Base-by-base conservation (phyloP, 1,139 yeast species). In the Blastobotrys ciferrii region DNA sequence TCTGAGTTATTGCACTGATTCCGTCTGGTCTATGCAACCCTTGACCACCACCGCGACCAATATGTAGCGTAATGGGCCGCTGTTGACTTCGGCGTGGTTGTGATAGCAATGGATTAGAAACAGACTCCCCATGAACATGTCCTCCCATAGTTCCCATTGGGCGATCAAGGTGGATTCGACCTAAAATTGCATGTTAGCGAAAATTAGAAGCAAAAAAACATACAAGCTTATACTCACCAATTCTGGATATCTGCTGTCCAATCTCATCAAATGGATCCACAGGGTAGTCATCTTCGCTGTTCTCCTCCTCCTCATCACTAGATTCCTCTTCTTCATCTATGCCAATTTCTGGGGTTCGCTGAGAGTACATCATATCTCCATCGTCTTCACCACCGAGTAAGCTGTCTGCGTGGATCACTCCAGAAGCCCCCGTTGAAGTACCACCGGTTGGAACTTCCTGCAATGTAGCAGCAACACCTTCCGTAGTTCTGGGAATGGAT, bases 61-160 rank as follows among this genome's bases (percentile, higher is more conserved):
- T 36, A 12, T 31, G 43, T 23, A 32, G 32, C 25, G 25, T 37
- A 45, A 17, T 31, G 7, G 49, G 49, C 14, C 49, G 37, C 1
- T 14, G 17, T 11, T 39, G 35, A 23, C 18, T 37, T 19, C 52
- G 23, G 28, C 54, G 33, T 13, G 57, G 54, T 20, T 50, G 56
- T 4, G 49, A 32, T 12, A 57, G 43, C 42, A 57, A 36, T 2
- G 60, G 60, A 41, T 57, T 57, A 11, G 58, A 42, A 5, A 57
- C 58, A 3, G 52, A 47, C 11, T 54, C 58, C 4, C 50, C 47
- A 31, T 43, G 53, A 3, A 19, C 20, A 31, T 46, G 33, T 15
- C 35, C 44, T 7, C 28, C 36, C 25, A 42, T 19, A 36, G 32
- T 13, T 32, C 47, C 47, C 38, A 45, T 39, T 32, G 36, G 45